Evolutionary conservation across 2,329 filamentous ascomycete species (phyloP).

Genomic region (Botrytis galanthina): DNA sequence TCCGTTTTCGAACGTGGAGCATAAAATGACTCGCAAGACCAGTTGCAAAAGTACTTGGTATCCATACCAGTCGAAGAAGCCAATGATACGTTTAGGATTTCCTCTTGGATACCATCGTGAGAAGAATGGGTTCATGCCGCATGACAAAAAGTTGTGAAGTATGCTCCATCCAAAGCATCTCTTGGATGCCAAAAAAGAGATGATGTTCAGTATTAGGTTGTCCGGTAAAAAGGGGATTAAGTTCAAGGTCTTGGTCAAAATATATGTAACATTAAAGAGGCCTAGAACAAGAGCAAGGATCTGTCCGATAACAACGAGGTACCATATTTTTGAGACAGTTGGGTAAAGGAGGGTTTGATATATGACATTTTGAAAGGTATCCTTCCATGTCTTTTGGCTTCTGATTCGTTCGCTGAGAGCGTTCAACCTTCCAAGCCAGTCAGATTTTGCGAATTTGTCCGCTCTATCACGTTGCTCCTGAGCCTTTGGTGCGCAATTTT

Average conservation of each 20-base stretch:
- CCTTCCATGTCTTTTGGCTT: slow-evolving; percentile 17
- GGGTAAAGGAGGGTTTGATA: slow-evolving; percentile 22
- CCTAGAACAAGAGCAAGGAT: slow-evolving; percentile 31
- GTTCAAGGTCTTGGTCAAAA: not conserved
- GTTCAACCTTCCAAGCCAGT: slow-evolving; percentile 50
- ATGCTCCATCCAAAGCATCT: slow-evolving; percentile 46
- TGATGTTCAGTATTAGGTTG: not conserved
- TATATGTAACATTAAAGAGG: slow-evolving; percentile 20
- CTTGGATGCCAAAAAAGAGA: slow-evolving; percentile 19
- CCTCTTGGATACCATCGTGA: slow-evolving; percentile 45
- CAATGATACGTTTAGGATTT: slow-evolving; percentile 55
- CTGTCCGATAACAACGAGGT: slow-evolving; percentile 33
- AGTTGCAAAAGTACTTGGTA: slow-evolving; percentile 59
- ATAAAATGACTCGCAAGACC: slow-evolving; percentile 52
- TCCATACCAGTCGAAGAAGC: slow-evolving; percentile 63
- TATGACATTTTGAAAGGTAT: slow-evolving; percentile 14
- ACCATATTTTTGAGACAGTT: slow-evolving; percentile 30
- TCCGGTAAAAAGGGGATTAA: not conserved
- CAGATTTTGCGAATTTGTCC: slow-evolving; percentile 64
- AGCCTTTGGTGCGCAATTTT: slow-evolving; percentile 72
- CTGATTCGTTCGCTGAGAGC: slow-evolving; percentile 33
- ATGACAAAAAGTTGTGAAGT: slow-evolving; percentile 48
- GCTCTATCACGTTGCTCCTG: slow-evolving; percentile 66
- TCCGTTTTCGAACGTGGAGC: slow-evolving; percentile 29
- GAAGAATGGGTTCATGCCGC: slow-evolving; percentile 70